Evolutionary conservation across 768 basidiomycete species (phyloP), one percentile per base, ranked within the genome.

Genomic region (Suillus spraguei): DNA sequence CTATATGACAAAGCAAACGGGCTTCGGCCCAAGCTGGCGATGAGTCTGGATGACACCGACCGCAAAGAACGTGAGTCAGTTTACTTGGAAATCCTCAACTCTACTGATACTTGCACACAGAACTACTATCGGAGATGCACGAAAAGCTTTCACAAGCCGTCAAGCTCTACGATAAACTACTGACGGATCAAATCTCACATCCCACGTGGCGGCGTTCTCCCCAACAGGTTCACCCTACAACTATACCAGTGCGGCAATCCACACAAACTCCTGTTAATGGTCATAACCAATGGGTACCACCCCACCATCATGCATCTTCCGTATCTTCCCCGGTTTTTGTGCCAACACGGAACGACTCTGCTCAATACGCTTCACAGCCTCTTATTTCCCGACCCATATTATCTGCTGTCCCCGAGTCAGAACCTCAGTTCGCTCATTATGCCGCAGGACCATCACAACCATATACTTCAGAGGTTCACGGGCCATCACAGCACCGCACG

Each of bases 121-220:
- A 95, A 74, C 82, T 96, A 72, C 79, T 99, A 41, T 81, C 87
- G 8, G 95, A 98, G 56, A 98, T 99, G 95, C 92, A 98, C 69
- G 90, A 91, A 54, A 97, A 98, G 76, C 76, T 99, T 11, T 92
- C 94, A 0, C 87, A 97, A 73, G 95, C 94, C 0, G 94, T 98
- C 52, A 90, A 91, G 71, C 78, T 97, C 4, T 99, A 98, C 72
- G 96, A 98, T 67, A 85, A 90, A 60, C 80, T 97, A 24, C 79
- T 97, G 49, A 95, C 95, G 32, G 85, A 92, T 66, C 92, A 96
- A 71, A 81, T 95, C 13, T 82, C 88, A 3, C 87, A 85, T 47
- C 90, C 90, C 1, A 80, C 85, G 46, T 91, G 90, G 88, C 79
- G 85, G 47, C 74, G 65, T 49, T 60, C 72, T 16, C 64, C 74